A percentile compares a stretch with the other conserved stretches of the same genome.
These are phyloP conservation scores for Globisporangium nagaii DNA, from an alignment of 352 stramenopile genomes.

Conservation along the genomic window DNA sequence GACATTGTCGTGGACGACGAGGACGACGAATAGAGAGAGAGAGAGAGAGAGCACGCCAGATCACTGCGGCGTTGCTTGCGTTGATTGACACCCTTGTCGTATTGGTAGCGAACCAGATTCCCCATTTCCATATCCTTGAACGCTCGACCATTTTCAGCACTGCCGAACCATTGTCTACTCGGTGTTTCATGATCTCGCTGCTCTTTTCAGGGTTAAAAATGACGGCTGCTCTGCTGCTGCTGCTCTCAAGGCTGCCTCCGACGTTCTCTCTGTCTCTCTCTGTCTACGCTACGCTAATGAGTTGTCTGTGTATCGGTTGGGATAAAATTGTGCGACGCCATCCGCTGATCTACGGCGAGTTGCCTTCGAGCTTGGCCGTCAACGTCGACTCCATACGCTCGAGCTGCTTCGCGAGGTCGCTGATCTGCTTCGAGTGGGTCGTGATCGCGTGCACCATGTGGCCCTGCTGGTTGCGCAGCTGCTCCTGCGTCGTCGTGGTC, in stretches of 20 bases:
- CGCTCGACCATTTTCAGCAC: no score
- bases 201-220: no score
- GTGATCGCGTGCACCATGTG: conserved; percentile 79
- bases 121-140: no score
- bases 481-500: conserved; percentile 76
- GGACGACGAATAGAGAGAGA: conserved; percentile 30
- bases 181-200: conserved; percentile 4
- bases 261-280: background rate
- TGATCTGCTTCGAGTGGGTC: conserved; percentile 76
- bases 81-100: no score
- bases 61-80: no score
- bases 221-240: background rate
- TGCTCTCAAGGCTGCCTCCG: no score
- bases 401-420: conserved; percentile 72
- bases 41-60: no score
- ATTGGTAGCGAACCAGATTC: no score
- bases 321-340: background rate
- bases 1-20: conserved; percentile 79
- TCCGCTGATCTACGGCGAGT: background rate
- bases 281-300: background rate
- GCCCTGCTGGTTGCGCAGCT: conserved; percentile 70
- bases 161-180: no score
- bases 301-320: background rate
- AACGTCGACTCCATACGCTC: conserved; percentile 73
- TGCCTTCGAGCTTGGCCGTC: conserved; percentile 43